These are phyloP conservation scores for Jamesozyma piceae DNA, from an alignment of 805 yeast genomes.

Conservation along the genomic window DNA sequence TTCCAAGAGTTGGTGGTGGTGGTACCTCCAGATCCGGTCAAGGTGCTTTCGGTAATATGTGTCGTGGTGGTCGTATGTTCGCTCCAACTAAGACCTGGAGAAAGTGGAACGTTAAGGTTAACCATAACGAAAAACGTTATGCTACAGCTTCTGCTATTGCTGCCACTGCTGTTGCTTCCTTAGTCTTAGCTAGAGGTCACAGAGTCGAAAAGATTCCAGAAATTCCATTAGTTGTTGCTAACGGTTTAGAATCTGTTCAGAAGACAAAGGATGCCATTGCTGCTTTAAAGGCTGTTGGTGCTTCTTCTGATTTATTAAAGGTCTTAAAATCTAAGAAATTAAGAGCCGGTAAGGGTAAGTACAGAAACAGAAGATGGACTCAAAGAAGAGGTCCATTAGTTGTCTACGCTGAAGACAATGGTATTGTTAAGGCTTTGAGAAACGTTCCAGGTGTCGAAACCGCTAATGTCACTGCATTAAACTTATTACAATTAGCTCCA, in stretches of 20 bases:
- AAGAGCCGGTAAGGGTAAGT: constrained; percentile 99
- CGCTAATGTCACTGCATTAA: constrained; percentile 81
- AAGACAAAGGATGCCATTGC: constrained; percentile 99
- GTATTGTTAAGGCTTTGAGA: constrained; percentile 97
- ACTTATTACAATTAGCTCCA: constrained; percentile 97
- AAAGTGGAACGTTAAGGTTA: constrained; percentile 99
- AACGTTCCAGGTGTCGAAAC: constrained; percentile 99
- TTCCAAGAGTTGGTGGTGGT: constrained; percentile 99
- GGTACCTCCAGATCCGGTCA: constrained; percentile 99
- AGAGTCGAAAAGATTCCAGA: constrained; percentile 96
- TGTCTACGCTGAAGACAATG: constrained; percentile 96
- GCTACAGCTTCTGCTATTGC: constrained; percentile 99
- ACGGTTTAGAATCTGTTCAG: constrained; percentile 82
- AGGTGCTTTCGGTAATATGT: constrained; percentile 99
- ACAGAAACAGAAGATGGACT: constrained; percentile 98
- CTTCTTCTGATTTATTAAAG: constrained; percentile 95
- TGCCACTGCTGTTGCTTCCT: constrained; percentile 96
- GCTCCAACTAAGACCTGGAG: constrained; percentile 99
- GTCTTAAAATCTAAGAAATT: constrained; percentile 96
- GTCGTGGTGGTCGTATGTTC: constrained; percentile 99
- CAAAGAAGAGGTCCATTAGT: constrained; percentile 99
- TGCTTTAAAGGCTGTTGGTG: constrained; percentile 95
- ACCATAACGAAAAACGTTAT: constrained; percentile 99
- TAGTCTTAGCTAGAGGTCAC: constrained; percentile 99
- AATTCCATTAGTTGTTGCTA: constrained; percentile 94